A percentile compares a stretch with the other conserved stretches of the same genome.
Conservation (phyloP, 306 rosid genomes). For the Dryas octopetala region DNA sequence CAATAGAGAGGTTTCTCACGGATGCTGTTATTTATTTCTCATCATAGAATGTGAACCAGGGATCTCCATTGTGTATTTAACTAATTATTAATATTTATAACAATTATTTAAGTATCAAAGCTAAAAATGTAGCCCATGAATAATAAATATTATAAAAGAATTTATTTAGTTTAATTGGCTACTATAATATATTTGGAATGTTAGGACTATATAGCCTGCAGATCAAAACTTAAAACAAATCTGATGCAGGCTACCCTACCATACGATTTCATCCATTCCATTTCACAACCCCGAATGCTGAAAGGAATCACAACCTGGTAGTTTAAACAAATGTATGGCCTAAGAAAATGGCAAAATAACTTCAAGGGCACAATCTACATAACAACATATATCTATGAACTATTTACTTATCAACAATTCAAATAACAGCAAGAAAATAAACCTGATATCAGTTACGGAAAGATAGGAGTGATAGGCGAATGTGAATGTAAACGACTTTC, state of each 20-base stretch:
- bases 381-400: background rate
- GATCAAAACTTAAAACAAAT: background rate
- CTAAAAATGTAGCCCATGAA: background rate
- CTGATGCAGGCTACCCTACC: background rate
- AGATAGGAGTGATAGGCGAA: constrained; percentile 72
- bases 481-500: constrained; percentile 66
- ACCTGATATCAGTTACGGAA: constrained; percentile 68
- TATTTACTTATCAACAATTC: background rate
- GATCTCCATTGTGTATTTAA: background rate
- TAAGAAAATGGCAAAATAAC: background rate
- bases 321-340: background rate
- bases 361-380: background rate
- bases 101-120: background rate
- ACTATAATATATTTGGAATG: background rate
- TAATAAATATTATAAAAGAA: background rate
- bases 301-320: background rate
- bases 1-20: background rate
- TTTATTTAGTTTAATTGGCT: background rate
- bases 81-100: background rate
- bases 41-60: background rate
- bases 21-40: background rate
- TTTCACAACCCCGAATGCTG: background rate
- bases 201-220: background rate
- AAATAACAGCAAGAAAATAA: background rate
- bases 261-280: background rate